These are phyloP conservation scores for Immersiella caudata DNA, from an alignment of 495 filamentous ascomycete genomes.

Conservation along the genomic window DNA sequence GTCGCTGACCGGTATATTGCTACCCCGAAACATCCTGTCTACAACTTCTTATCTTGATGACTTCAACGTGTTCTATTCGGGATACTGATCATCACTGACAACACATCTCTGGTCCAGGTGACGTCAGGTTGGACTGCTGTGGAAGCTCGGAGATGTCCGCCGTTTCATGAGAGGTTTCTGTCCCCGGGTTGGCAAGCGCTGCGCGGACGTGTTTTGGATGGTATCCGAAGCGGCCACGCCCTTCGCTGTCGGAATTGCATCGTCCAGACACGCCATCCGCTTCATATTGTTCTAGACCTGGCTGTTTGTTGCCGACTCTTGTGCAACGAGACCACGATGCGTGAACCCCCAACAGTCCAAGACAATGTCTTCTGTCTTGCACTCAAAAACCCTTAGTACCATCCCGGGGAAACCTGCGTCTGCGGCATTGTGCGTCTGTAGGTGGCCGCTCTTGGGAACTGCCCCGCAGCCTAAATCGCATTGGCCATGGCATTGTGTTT, in stretches of 20 bases:
- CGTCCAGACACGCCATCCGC: not conserved
- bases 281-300: conserved; percentile 1
- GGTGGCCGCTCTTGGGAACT: conserved; percentile 23
- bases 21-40: conserved; percentile 13
- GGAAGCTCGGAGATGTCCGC: not conserved
- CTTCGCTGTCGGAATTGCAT: not conserved
- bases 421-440: conserved; percentile 25
- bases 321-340: not conserved
- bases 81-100: not conserved
- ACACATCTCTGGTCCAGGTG: not conserved
- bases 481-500: conserved; percentile 17
- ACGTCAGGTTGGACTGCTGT: not conserved
- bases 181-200: not conserved
- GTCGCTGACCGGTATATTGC: conserved; percentile 28
- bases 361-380: not conserved
- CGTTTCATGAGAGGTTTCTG: not conserved
- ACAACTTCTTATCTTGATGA: conserved; percentile 12
- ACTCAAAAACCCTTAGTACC: conserved; percentile 12
- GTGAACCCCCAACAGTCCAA: not conserved
- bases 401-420: conserved; percentile 21
- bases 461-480: conserved; percentile 27
- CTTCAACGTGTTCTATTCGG: not conserved
- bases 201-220: not conserved
- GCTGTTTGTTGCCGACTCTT: not conserved
- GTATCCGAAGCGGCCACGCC: not conserved